Evolutionary conservation across 1,284 basidiomycete genomes (phyloP).

Genomic region (Austroboletus novae-zelandiae): DNA sequence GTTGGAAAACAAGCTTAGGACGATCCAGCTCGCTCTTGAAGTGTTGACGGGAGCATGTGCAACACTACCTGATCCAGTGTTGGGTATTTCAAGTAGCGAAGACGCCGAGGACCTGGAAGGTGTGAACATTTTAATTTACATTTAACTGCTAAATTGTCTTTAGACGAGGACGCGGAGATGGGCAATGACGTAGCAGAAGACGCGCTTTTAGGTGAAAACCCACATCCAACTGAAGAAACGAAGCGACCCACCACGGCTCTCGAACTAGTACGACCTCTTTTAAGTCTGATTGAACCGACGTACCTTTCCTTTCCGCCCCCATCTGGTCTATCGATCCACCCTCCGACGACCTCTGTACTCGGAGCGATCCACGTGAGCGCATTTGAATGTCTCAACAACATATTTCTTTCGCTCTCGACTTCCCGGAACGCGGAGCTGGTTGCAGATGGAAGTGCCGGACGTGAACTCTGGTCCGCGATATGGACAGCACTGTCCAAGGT

Average conservation of each 20-base stretch:
- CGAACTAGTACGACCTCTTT: constrained; percentile 57
- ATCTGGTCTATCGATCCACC: constrained; percentile 65
- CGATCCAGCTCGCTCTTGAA: constrained; percentile 79
- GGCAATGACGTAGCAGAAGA: constrained; percentile 39
- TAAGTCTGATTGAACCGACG: constrained; percentile 69
- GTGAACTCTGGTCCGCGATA: constrained; percentile 57
- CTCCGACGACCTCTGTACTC: constrained; percentile 82
- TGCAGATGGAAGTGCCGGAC: constrained; percentile 48
- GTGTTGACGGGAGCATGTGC: constrained; percentile 86
- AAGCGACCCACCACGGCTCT: constrained; percentile 34
- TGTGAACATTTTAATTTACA: background rate
- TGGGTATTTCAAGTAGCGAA: constrained; percentile 31
- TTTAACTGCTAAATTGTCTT: background rate
- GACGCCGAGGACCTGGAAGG: constrained; percentile 41
- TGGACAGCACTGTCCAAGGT: constrained; percentile 56
- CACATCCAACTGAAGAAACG: constrained; percentile 16
- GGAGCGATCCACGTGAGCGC: constrained; percentile 81
- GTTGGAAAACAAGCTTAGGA: constrained; percentile 72
- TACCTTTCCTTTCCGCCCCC: constrained; percentile 79
- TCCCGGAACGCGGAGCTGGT: constrained; percentile 39
- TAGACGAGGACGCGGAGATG: constrained; percentile 29
- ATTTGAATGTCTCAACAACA: constrained; percentile 88
- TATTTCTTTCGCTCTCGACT: constrained; percentile 73
- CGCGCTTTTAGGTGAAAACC: constrained; percentile 29
- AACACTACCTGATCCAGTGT: constrained; percentile 74